A percentile compares a stretch with the other conserved stretches of the same genome.
These are phyloP conservation scores for Penicillium manginii DNA, from an alignment of 495 filamentous ascomycete genomes.

Conservation along the genomic window DNA sequence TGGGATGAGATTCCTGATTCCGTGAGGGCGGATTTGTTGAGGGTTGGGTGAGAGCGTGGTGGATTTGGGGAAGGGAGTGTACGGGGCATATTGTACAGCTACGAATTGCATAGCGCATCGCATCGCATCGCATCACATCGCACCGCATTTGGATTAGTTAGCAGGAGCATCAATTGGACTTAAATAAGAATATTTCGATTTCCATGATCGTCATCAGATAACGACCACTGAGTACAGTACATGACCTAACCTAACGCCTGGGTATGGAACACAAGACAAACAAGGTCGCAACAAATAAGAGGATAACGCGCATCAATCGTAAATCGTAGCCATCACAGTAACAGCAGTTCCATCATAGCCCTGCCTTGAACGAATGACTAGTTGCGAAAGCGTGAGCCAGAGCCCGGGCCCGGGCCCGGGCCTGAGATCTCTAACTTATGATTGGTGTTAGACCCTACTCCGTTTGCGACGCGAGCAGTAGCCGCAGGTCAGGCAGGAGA, in stretches of 20 bases:
- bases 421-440: neutral
- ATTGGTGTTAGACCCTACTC: conserved; percentile 24
- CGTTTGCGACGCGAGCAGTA: conserved; percentile 49
- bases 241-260: conserved; percentile 8
- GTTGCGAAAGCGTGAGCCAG: too few relatives aligned
- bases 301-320: conserved; percentile 6
- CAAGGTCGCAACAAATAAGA: neutral
- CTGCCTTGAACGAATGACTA: too few relatives aligned
- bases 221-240: too few relatives aligned
- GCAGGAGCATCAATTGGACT: neutral
- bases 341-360: neutral
- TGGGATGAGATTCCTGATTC: conserved; percentile 36
- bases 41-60: conserved; percentile 15
- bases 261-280: conserved; percentile 17
- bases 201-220: too few relatives aligned
- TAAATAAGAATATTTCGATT: neutral
- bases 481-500: conserved; percentile 86
- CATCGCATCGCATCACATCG: neutral
- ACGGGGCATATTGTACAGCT: neutral
- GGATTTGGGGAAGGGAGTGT: neutral
- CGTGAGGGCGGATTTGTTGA: conserved; percentile 22
- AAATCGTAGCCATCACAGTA: conserved; percentile 12
- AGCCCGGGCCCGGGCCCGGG: too few relatives aligned
- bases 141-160: neutral
- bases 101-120: neutral